These are phyloP conservation scores for Hemisphaericaspora lyxosophila DNA, from an alignment of 1,139 yeast genomes.

Conservation along the genomic window DNA sequence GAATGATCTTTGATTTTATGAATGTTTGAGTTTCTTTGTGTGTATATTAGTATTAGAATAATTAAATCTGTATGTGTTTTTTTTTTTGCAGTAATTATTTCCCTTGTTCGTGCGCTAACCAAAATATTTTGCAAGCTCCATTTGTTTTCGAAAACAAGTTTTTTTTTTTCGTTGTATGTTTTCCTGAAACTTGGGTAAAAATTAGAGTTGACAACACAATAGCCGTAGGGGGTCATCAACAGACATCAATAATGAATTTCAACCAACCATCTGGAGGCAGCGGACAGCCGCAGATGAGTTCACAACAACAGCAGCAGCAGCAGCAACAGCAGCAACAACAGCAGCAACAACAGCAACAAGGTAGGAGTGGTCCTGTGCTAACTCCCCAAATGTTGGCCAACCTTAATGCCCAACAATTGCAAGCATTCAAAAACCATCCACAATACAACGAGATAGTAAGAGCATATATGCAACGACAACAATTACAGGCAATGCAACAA, in stretches of 20 bases:
- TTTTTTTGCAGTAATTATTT: slow-evolving; percentile 4
- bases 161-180: no score
- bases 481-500: slow-evolving; percentile 21
- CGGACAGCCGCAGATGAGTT: slow-evolving; percentile 5
- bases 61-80: no score
- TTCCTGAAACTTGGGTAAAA: no score
- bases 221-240: neutral
- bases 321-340: slow-evolving; percentile 19
- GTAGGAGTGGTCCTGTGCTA: slow-evolving; percentile 22
- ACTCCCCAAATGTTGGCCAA: slow-evolving; percentile 44
- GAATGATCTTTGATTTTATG: slow-evolving; percentile 69
- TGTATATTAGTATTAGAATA: neutral
- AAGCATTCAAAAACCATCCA: slow-evolving; percentile 49
- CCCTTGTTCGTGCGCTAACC: neutral
- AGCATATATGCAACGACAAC: slow-evolving; percentile 40
- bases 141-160: neutral
- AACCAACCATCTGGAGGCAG: slow-evolving; percentile 5
- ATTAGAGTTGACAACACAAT: no score
- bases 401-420: slow-evolving; percentile 46
- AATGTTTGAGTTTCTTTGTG: slow-evolving; percentile 1
- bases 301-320: slow-evolving; percentile 15
- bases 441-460: slow-evolving; percentile 44
- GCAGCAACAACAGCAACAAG: neutral
- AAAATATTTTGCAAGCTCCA: no score
- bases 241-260: slow-evolving; percentile 4